Evolutionary conservation across 768 basidiomycete species (phyloP), one percentile per base, ranked within the genome.

Genomic region (Boletus vinaceobasis): DNA sequence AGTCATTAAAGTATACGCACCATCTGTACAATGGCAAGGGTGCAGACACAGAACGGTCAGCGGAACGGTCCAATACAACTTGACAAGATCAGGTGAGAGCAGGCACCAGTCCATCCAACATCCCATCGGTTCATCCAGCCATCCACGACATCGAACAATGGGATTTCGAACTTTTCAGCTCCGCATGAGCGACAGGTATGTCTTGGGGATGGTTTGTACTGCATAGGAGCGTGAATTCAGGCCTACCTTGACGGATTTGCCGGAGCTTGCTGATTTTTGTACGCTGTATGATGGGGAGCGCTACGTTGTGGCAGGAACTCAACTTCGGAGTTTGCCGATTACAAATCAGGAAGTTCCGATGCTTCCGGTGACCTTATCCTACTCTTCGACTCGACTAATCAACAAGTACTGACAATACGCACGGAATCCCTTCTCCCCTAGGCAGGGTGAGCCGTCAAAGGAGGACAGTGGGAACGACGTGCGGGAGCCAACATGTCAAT

Each of bases 191-290:
- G 35, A 56, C 38, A 21, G n/a, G 58, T 54, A 51, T 21, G 9
- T 58, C 58, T 56, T 47, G 19, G 33, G 19, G 53, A 31, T n/a
- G 26, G 55, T 56, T 48, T 50, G 43, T 48, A 47, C 56, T 38
- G 57, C 48, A 26, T 44, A 59, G 52, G 45, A 53, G 58, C 67
- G 59, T 67, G 60, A 61, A 73, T 73, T 65, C 59, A 69, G 60
- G 75, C 82, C 81, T 73, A 85, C 83, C 82, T 85, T 84, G 84
- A 76, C 66, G 77, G 62, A 71, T 76, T 79, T 77, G 55, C 65
- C 64, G 67, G 68, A 64, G 44, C 58, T 65, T 65, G 62, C 56
- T 60, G 59, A 45, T 59, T 44, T 61, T 57, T 63, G 58, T 56
- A 48, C 47, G 59, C 52, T 50, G 61, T 56, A 49, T 44, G 44